These are phyloP conservation scores for Musa balbisiana DNA, from an alignment of 202 grass and related monocot species.

Conservation along the genomic window DNA sequence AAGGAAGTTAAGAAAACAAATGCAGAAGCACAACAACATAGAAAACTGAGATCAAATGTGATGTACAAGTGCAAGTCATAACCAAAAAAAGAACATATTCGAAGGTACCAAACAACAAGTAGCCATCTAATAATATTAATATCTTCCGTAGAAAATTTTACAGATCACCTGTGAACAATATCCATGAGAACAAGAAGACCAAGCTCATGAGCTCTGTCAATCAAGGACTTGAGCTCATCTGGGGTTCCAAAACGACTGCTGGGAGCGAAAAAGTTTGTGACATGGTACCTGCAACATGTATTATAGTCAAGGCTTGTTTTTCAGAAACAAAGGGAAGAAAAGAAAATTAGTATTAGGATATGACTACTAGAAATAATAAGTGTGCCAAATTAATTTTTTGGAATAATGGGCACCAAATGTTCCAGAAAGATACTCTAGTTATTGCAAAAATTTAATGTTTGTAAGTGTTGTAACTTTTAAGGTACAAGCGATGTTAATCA, in stretches of 20 bases:
- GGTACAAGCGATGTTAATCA: too few species aligned
- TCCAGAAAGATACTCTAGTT: too few species aligned
- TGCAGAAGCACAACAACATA: background rate
- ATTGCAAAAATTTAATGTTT: too few species aligned
- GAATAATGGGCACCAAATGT: too few species aligned
- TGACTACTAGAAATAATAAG: background rate
- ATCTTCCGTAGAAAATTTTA: background rate
- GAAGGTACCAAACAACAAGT: background rate
- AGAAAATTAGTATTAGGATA: background rate
- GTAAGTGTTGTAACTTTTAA: too few species aligned
- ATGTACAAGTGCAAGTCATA: background rate
- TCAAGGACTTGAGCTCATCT: conserved; percentile 95
- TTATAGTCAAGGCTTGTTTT: background rate
- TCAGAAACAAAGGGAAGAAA: background rate
- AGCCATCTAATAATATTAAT: background rate
- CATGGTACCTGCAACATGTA: conserved; percentile 71
- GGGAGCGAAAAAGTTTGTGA: conserved; percentile 97
- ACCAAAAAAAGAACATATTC: background rate
- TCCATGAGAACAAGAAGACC: conserved; percentile 90
- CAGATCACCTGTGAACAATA: conserved; percentile 89
- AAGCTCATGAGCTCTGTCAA: conserved; percentile 94
- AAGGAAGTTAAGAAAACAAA: background rate
- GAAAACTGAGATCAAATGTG: background rate
- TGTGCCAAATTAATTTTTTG: too few species aligned
- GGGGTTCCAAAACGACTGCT: conserved; percentile 98